A percentile compares a stretch with the other conserved stretches of the same genome.
phyloP scores from a whole-genome alignment of 2,329 filamentous ascomycete species.

The Verticillium klebahnii region DNA sequence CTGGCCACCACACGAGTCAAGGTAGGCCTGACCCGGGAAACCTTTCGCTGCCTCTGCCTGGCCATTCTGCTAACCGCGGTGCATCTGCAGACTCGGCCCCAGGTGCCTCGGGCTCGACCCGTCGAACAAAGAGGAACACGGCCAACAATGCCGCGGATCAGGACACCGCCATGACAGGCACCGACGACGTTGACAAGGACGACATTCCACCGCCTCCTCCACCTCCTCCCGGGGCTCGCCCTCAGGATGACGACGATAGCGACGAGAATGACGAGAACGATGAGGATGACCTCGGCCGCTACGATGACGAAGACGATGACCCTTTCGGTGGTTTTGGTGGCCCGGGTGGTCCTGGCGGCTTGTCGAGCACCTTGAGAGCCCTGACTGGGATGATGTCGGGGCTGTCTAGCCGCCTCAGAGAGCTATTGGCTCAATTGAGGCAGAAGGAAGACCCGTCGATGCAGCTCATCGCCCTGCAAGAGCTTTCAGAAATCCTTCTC shows the following conservation, averaged over 20 bases:
- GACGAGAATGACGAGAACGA: constrained; percentile 46
- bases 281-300: constrained; percentile 47
- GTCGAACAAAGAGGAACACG: constrained; percentile 49
- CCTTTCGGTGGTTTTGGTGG: constrained; percentile 65
- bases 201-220: constrained; percentile 38
- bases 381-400: constrained; percentile 94
- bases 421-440: constrained; percentile 69
- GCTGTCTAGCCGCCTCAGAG: constrained; percentile 72
- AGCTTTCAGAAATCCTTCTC: constrained; percentile 86
- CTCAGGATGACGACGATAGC: constrained; percentile 30
- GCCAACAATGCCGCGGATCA: constrained; percentile 46
- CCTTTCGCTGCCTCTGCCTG: background rate
- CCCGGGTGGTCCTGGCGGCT: constrained; percentile 54
- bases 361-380: constrained; percentile 79
- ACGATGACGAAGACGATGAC: constrained; percentile 60
- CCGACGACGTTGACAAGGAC: constrained; percentile 48
- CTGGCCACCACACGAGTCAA: constrained; percentile 27
- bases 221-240: constrained; percentile 28
- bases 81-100: constrained; percentile 27
- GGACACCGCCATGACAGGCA: constrained; percentile 68
- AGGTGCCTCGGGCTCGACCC: constrained; percentile 31
- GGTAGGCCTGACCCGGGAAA: constrained; percentile 23
- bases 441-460: constrained; percentile 81
- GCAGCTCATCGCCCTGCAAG: constrained; percentile 88
- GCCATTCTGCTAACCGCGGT: background rate